Percentiles rank a stretch among this genome's conserved stretches.
These are phyloP conservation scores for Yarrowia sp. DNA, from an alignment of 805 yeast species.

Conservation along the genomic window DNA sequence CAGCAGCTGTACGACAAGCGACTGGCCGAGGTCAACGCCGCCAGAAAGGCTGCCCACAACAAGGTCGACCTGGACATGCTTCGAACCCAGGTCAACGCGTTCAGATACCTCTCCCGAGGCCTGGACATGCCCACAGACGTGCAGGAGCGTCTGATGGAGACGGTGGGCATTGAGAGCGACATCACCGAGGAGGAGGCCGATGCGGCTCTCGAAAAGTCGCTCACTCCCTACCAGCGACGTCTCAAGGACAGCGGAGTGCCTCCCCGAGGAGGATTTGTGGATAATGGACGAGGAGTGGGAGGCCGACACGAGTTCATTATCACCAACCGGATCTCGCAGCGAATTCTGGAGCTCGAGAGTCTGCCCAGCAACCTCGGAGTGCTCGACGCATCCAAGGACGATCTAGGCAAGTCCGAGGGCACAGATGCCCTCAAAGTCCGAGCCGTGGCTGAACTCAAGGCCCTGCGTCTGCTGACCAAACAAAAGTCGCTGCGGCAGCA, in stretches of 20 bases:
- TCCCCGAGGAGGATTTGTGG: conserved; percentile 40
- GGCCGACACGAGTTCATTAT: conserved; percentile 56
- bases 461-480: conserved; percentile 73
- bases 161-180: conserved; percentile 40
- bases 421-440: conserved; percentile 53
- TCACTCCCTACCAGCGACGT: conserved; percentile 37
- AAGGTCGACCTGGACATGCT: conserved; percentile 55
- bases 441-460: conserved; percentile 62
- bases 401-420: conserved; percentile 44
- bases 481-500: conserved; percentile 90
- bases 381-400: conserved; percentile 43
- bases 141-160: conserved; percentile 52
- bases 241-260: conserved; percentile 40
- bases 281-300: conserved; percentile 41
- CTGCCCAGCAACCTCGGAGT: conserved; percentile 51
- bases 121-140: conserved; percentile 62
- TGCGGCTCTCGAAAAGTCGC: conserved; percentile 15
- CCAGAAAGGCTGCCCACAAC: conserved; percentile 39
- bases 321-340: conserved; percentile 51
- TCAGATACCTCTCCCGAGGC: conserved; percentile 64
- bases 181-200: conserved; percentile 28
- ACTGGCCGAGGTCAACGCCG: conserved; percentile 41
- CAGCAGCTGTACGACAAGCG: conserved; percentile 47
- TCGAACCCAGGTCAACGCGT: conserved; percentile 74
- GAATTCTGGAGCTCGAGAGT: conserved; percentile 56